These are phyloP conservation scores for Fusarium avenaceum DNA, from an alignment of 2,329 filamentous ascomycete species.

Conservation along the genomic window DNA sequence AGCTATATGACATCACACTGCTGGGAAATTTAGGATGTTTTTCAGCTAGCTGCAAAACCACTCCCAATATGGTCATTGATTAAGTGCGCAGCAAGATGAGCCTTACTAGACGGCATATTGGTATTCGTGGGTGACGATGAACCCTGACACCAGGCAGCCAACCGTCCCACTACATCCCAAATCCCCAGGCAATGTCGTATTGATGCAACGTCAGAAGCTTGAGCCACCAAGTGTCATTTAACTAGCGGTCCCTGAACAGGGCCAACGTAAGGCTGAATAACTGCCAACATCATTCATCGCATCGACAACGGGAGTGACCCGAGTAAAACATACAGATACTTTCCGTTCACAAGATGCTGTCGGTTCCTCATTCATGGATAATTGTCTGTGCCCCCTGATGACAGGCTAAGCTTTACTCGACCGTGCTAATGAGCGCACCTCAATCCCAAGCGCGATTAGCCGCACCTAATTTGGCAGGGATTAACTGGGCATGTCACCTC, in stretches of 20 bases:
- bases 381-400: background rate
- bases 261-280: slow-evolving; percentile 11
- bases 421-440: background rate
- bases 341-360: background rate
- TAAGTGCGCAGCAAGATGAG: background rate
- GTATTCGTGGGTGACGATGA: background rate
- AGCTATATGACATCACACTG: background rate
- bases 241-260: background rate
- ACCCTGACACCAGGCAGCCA: background rate
- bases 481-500: background rate
- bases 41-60: background rate
- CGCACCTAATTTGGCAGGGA: slow-evolving; percentile 14
- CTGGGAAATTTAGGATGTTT: background rate
- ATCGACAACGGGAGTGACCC: no score
- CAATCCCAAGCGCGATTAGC: slow-evolving; percentile 7
- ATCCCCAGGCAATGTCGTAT: background rate
- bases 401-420: background rate
- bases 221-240: background rate
- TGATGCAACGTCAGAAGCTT: background rate
- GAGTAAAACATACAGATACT: background rate
- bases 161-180: no score
- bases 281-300: background rate
- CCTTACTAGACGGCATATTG: background rate
- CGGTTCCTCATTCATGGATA: background rate
- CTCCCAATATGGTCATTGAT: background rate